Evolutionary conservation across 2,329 filamentous ascomycete species (phyloP).

Genomic region (Microcyclosporella mali): DNA sequence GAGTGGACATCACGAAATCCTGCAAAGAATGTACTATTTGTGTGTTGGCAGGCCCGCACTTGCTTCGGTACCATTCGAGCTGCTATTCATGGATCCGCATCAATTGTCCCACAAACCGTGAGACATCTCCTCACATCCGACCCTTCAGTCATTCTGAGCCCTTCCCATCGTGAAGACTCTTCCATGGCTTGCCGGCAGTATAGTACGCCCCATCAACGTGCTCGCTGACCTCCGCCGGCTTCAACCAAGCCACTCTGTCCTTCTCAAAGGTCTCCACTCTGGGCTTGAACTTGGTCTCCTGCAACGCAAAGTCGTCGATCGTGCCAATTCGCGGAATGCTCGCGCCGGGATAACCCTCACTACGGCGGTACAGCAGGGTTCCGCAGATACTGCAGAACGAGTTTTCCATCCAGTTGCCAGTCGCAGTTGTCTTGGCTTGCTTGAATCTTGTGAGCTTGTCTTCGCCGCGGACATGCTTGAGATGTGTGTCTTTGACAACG

Average conservation of each 20-base stretch:
- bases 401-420: slow-evolving; percentile 52
- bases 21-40: no score
- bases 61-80: no score
- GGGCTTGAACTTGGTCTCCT: slow-evolving; percentile 53
- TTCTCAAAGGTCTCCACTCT: slow-evolving; percentile 46
- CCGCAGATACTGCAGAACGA: slow-evolving; percentile 57
- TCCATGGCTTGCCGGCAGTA: slow-evolving; percentile 13
- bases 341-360: slow-evolving; percentile 37
- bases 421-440: slow-evolving; percentile 44
- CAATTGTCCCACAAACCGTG: no score
- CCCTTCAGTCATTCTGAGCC: no score
- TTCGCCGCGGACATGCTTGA: slow-evolving; percentile 48
- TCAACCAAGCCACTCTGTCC: slow-evolving; percentile 38
- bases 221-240: slow-evolving; percentile 8
- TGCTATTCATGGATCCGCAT: no score
- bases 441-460: slow-evolving; percentile 45
- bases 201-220: slow-evolving; percentile 13
- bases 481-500: slow-evolving; percentile 39
- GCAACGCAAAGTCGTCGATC: slow-evolving; percentile 55
- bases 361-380: slow-evolving; percentile 52
- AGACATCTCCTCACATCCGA: no score
- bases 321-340: slow-evolving; percentile 53
- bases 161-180: slow-evolving; percentile 5
- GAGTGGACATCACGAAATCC: no score
- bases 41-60: no score